phyloP scores from a whole-genome alignment of 1,284 basidiomycete species.

The Leccinum griseonigrum region DNA sequence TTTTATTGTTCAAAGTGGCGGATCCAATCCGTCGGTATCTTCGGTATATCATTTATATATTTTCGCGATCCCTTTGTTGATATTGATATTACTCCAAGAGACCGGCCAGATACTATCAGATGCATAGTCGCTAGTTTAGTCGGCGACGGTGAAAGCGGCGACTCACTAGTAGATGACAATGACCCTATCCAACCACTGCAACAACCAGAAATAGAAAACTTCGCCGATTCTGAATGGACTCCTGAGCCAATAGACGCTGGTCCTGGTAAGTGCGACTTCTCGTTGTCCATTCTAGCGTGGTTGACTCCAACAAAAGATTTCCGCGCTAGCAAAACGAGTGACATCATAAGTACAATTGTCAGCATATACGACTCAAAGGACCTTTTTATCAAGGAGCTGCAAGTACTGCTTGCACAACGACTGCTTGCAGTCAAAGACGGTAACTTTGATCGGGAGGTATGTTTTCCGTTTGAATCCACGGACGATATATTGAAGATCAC shows the following conservation, averaged over 20 bases:
- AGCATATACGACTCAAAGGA: constrained; percentile 96
- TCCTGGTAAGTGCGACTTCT: constrained; percentile 40
- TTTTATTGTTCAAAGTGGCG: constrained; percentile 88
- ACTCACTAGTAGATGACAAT: constrained; percentile 76
- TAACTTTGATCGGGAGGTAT: constrained; percentile 79
- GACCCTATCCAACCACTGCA: constrained; percentile 75
- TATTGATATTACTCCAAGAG: constrained; percentile 40
- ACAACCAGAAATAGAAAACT: constrained; percentile 77
- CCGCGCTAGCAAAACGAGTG: constrained; percentile 81
- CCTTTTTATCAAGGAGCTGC: constrained; percentile 91
- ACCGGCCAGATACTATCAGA: constrained; percentile 87
- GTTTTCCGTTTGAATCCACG: constrained; percentile 18
- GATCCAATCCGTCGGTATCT: constrained; percentile 88
- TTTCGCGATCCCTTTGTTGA: constrained; percentile 3
- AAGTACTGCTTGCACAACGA: constrained; percentile 82
- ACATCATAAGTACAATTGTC: constrained; percentile 91
- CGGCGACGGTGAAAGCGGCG: constrained; percentile 80
- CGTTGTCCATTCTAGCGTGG: background rate
- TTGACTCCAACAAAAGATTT: constrained; percentile 58
- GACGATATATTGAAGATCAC: constrained; percentile 2
- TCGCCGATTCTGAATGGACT: constrained; percentile 86
- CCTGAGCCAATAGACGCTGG: constrained; percentile 94
- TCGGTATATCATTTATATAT: constrained; percentile 42
- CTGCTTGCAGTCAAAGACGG: constrained; percentile 79
- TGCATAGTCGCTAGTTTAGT: constrained; percentile 91